Base-by-base conservation (phyloP, 2,329 filamentous ascomycete species). In the Epichloe amarillans region DNA sequence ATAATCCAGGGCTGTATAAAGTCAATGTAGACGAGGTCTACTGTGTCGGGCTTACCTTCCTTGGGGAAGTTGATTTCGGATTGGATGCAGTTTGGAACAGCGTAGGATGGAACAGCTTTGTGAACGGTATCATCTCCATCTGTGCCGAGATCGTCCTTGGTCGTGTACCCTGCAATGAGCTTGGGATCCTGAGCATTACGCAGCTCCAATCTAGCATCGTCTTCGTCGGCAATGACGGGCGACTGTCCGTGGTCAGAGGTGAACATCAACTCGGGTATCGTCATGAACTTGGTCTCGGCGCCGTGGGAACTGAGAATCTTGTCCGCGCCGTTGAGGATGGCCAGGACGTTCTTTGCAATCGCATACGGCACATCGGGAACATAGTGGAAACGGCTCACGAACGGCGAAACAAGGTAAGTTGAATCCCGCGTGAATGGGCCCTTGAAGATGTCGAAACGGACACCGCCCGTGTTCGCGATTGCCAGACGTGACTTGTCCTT, bases 401-500 rank as follows among this genome's bases (percentile, higher is more conserved):
- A 98, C 0, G 93, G 93, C 8, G 86, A 94, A 30, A 97, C 76
- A 39, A 91, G 83, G 62, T 82, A 97, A 0, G 86, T 88, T 4
- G 83, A 84, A 64, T 98, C 93, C 39, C 82, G 80, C 0, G 93
- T 97, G 62, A 97, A 97, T 0, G 83, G 73, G 0, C 93, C 93
- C 64, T 91, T 82, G 74, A 96, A 95, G 54, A 98, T 86, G 65
- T 98, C 93, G 66, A 97, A 98, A 43, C 93, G 86, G 57, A 98
- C 82, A 3, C 86, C 87, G 26, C 93, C 93, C 0, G 88, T 95
- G 67, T 98, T 98, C 51, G 86, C 74, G 47, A 97, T 79, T 33
- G 84, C 82, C 11, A 97, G 69, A 6, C 80, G 77, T 10, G 88
- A 76, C 40, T 77, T 73, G 51, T 82, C 74, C 23, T 75, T 71